phyloP scores from a whole-genome alignment of 2,329 filamentous ascomycete species.

The Aspergillus nomiae region DNA sequence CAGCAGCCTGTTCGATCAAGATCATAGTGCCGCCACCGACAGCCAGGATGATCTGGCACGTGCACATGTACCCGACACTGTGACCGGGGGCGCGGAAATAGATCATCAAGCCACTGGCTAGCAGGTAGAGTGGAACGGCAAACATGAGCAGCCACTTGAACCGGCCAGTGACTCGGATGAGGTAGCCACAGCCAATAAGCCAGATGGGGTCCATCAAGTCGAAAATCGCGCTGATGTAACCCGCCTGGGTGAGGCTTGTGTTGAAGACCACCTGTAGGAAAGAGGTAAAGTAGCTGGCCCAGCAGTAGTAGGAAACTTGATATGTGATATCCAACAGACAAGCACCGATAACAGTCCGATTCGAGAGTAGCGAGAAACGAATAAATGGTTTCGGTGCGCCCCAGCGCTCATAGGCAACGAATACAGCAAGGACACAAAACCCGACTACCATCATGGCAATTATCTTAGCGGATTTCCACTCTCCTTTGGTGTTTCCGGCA shows the following conservation, averaged over 20 bases:
- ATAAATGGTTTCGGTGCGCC: constrained; percentile 42
- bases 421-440: constrained; percentile 52
- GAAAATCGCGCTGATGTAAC: constrained; percentile 51
- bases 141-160: constrained; percentile 54
- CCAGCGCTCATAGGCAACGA: constrained; percentile 56
- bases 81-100: constrained; percentile 51
- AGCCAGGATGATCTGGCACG: constrained; percentile 59
- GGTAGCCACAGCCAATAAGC: constrained; percentile 54
- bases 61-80: constrained; percentile 53
- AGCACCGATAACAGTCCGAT: constrained; percentile 31
- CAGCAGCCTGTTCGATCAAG: constrained; percentile 56
- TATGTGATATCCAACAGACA: constrained; percentile 28
- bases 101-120: constrained; percentile 55
- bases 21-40: constrained; percentile 54
- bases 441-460: constrained; percentile 58
- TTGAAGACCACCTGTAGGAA: constrained; percentile 42
- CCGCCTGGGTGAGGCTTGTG: constrained; percentile 32
- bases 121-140: constrained; percentile 51
- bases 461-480: constrained; percentile 44
- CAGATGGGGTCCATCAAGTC: constrained; percentile 57
- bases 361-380: constrained; percentile 43
- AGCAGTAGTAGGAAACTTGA: constrained; percentile 24
- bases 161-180: constrained; percentile 50
- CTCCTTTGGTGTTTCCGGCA: constrained; percentile 31
- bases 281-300: constrained; percentile 36